Conservation (phyloP, 2,329 filamentous ascomycete genomes). For the Sclerotinia nivalis region DNA sequence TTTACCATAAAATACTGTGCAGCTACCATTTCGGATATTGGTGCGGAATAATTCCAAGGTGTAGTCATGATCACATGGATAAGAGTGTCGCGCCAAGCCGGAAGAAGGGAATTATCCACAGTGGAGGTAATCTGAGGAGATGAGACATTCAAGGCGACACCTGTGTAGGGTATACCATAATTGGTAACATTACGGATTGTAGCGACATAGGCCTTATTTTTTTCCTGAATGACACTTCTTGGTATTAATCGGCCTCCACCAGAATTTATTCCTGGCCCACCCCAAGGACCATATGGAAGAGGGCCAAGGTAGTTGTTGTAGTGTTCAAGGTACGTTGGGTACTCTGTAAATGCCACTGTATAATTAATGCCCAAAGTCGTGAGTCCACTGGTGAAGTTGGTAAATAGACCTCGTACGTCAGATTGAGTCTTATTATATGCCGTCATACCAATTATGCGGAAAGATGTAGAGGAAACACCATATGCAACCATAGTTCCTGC, state of each 20-base stretch:
- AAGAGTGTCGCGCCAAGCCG: constrained; percentile 46
- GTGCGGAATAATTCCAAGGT: constrained; percentile 42
- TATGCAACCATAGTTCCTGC: constrained; percentile 53
- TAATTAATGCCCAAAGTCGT: constrained; percentile 42
- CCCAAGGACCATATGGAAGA: constrained; percentile 37
- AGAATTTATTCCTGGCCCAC: constrained; percentile 32
- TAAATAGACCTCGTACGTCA: constrained; percentile 49
- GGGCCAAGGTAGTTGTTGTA: constrained; percentile 40
- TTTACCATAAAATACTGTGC: constrained; percentile 40
- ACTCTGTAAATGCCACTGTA: constrained; percentile 34
- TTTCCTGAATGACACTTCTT: constrained; percentile 40
- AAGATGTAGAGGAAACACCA: constrained; percentile 49
- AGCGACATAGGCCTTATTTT: constrained; percentile 30
- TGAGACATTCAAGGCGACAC: constrained; percentile 41
- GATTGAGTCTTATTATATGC: constrained; percentile 48
- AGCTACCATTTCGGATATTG: constrained; percentile 38
- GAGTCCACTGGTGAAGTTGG: constrained; percentile 48
- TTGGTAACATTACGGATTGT: constrained; percentile 42
- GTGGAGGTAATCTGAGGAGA: constrained; percentile 25
- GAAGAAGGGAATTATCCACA: constrained; percentile 45
- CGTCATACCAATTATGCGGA: constrained; percentile 50
- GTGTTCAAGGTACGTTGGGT: constrained; percentile 37
- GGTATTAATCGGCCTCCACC: constrained; percentile 49
- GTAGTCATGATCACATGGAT: constrained; percentile 41
- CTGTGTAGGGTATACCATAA: constrained; percentile 40